Evolutionary conservation across 179 eudicot genomes (phyloP).

Genomic region (Beta lomatogona): DNA sequence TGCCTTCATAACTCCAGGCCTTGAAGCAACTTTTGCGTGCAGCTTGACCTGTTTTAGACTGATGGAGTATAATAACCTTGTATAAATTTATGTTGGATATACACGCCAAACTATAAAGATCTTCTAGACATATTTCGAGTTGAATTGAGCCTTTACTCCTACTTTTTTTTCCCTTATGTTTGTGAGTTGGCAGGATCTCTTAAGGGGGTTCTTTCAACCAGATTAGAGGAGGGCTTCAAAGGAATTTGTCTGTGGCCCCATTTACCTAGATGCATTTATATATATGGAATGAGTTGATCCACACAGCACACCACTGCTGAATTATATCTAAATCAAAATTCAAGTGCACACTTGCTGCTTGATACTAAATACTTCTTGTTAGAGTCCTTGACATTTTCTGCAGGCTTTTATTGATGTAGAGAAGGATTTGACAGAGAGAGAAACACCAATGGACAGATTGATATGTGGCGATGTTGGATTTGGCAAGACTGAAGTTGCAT

Average conservation of each 20-base stretch:
- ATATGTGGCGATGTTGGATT: conserved; percentile 99
- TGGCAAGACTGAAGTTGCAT: conserved; percentile 98
- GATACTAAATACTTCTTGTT: conserved; percentile 24
- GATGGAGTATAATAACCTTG: not conserved
- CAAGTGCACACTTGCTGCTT: not conserved
- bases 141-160: not conserved
- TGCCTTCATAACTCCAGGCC: too few species aligned
- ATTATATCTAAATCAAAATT: conserved; percentile 6
- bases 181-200: not conserved
- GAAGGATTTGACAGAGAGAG: conserved; percentile 90
- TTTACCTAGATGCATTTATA: not conserved
- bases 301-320: not conserved
- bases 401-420: conserved; percentile 98
- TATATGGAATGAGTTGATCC: not conserved
- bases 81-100: not conserved
- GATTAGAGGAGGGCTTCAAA: not conserved
- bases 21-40: not conserved
- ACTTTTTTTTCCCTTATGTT: not conserved
- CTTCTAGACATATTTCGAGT: not conserved
- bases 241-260: not conserved
- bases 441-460: conserved; percentile 95
- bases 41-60: not conserved
- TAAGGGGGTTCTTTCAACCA: not conserved
- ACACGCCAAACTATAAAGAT: not conserved
- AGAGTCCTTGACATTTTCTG: conserved; percentile 40